Evolutionary conservation across 805 yeast species (phyloP).

Genomic region (Danielozyma ontarioensis): DNA sequence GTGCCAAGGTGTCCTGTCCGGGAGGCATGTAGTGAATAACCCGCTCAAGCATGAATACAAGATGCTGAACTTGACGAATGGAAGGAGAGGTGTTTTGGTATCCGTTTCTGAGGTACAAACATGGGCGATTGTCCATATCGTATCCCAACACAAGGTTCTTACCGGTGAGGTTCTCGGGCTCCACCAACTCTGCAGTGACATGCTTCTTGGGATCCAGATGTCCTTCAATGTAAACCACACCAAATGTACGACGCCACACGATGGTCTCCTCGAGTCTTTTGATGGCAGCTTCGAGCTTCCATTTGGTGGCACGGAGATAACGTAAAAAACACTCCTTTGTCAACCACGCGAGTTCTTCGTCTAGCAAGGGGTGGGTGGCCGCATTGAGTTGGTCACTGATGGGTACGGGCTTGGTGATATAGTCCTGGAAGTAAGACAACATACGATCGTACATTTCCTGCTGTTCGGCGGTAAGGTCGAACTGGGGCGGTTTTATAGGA

Average conservation of each 20-base stretch:
- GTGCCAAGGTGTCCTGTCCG: slow-evolving; percentile 52
- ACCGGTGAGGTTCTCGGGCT: slow-evolving; percentile 48
- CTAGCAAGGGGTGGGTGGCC: slow-evolving; percentile 19
- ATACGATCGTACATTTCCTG: slow-evolving; percentile 26
- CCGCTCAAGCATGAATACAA: slow-evolving; percentile 53
- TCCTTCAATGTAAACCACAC: slow-evolving; percentile 29
- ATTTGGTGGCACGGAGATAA: slow-evolving; percentile 48
- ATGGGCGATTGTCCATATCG: slow-evolving; percentile 49
- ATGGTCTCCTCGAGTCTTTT: slow-evolving; percentile 42
- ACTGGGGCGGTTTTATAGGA: slow-evolving; percentile 26
- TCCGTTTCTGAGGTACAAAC: slow-evolving; percentile 49
- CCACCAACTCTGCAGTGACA: slow-evolving; percentile 38
- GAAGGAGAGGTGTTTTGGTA: slow-evolving; percentile 51
- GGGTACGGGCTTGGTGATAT: slow-evolving; percentile 17
- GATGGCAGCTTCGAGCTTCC: slow-evolving; percentile 41
- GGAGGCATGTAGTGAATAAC: slow-evolving; percentile 52
- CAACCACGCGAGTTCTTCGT: slow-evolving; percentile 39
- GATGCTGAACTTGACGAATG: slow-evolving; percentile 49
- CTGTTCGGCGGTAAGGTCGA: slow-evolving; percentile 25
- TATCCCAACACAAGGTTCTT: slow-evolving; percentile 51
- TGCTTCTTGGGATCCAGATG: slow-evolving; percentile 22
- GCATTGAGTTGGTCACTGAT: slow-evolving; percentile 21
- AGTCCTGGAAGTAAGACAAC: slow-evolving; percentile 24
- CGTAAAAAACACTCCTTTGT: slow-evolving; percentile 50
- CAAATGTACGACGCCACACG: slow-evolving; percentile 54